phyloP scores from a whole-genome alignment of 2,329 filamentous ascomycete species.

The Ophiostoma pallidulum region DNA sequence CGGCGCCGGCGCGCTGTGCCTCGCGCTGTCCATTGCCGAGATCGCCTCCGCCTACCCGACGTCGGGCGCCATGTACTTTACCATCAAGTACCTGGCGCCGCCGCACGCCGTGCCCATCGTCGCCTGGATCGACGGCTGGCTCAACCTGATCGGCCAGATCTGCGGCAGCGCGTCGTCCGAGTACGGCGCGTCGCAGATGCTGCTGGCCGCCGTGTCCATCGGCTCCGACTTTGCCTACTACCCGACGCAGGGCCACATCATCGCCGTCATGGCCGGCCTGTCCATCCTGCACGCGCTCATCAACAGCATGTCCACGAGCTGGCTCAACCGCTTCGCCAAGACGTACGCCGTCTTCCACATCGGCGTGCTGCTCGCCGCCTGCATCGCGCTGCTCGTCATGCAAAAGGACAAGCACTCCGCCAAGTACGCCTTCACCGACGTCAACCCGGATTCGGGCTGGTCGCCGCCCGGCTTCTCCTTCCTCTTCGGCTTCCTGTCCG shows the following conservation, averaged over 20 bases:
- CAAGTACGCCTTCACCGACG: slow-evolving; percentile 45
- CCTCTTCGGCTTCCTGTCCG: slow-evolving; percentile 51
- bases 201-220: slow-evolving; percentile 46
- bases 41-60: slow-evolving; percentile 50
- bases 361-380: slow-evolving; percentile 39
- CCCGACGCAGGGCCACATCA: slow-evolving; percentile 35
- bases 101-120: slow-evolving; percentile 37
- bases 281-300: slow-evolving; percentile 42
- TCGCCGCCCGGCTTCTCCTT: slow-evolving; percentile 44
- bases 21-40: slow-evolving; percentile 44
- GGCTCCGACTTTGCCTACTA: slow-evolving; percentile 35
- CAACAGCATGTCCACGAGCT: slow-evolving; percentile 47
- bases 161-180: slow-evolving; percentile 47
- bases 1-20: slow-evolving; percentile 46
- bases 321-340: slow-evolving; percentile 50
- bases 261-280: slow-evolving; percentile 47
- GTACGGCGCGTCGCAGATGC: slow-evolving; percentile 47
- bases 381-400: slow-evolving; percentile 40
- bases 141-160: slow-evolving; percentile 43
- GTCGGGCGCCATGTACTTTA: slow-evolving; percentile 40
- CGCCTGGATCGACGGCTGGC: slow-evolving; percentile 40
- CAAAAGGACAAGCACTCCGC: slow-evolving; percentile 41
- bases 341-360: slow-evolving; percentile 49
- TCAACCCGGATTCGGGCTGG: slow-evolving; percentile 44
- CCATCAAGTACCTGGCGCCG: slow-evolving; percentile 44